A percentile compares a stretch with the other conserved stretches of the same genome.
phyloP scores from a whole-genome alignment of 208 protist genomes.

The Naegleria lovaniensis region DNA sequence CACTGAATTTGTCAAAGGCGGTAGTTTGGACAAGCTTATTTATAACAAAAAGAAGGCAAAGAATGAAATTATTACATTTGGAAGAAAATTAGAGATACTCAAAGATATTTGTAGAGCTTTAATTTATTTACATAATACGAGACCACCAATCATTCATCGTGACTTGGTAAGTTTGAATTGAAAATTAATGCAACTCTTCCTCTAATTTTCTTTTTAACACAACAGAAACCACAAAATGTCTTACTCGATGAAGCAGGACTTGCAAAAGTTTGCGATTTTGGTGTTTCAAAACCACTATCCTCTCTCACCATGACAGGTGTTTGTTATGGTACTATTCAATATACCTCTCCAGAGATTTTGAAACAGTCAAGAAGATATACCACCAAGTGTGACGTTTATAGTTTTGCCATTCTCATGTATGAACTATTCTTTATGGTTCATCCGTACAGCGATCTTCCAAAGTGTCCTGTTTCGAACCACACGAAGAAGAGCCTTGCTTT shows the following conservation, averaged over 20 bases:
- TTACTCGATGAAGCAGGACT: not conserved
- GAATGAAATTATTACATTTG: conserved; percentile 4
- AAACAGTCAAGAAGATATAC: not conserved
- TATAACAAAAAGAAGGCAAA: not conserved
- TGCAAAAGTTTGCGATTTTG: not conserved
- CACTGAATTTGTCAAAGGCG: not conserved
- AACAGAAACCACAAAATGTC: not conserved
- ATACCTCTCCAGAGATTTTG: not conserved
- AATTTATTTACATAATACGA: conserved; percentile 12
- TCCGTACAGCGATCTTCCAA: not conserved
- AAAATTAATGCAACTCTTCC: not conserved
- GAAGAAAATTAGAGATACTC: not conserved
- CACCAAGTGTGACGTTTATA: not conserved
- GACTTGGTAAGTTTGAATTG: not conserved
- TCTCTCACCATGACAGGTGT: not conserved
- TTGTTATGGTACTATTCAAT: conserved; percentile 14
- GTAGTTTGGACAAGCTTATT: not conserved
- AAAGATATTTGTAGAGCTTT: conserved; percentile 21
- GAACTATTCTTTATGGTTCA: not conserved
- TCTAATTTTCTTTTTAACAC: not conserved
- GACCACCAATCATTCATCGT: not conserved
- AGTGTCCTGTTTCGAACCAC: not conserved
- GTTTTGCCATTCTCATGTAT: conserved; percentile 18
- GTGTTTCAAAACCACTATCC: not conserved
- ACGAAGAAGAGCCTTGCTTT: not conserved